Evolutionary conservation across 129 eudicot genomes (phyloP).

Genomic region (Artemisia argyi): DNA sequence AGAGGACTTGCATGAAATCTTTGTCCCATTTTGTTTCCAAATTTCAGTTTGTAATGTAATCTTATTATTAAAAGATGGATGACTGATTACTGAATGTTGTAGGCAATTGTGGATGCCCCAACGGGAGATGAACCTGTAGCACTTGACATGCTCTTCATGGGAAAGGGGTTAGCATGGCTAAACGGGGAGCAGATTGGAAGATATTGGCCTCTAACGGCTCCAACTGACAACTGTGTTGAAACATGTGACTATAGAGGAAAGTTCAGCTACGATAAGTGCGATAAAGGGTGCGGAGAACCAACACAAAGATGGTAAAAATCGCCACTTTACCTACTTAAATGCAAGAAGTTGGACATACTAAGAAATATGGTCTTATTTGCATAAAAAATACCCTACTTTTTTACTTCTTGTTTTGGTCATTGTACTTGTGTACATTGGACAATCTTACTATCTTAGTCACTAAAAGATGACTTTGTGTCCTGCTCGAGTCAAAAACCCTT

Average conservation of each 20-base stretch:
- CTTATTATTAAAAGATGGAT: neutral
- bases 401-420: no score
- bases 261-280: constrained; percentile 75
- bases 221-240: constrained; percentile 66
- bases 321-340: neutral
- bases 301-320: constrained; percentile 83
- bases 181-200: constrained; percentile 92
- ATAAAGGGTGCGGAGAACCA: constrained; percentile 82
- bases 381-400: no score
- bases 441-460: no score
- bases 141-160: constrained; percentile 95
- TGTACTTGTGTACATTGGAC: no score
- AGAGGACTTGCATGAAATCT: no score
- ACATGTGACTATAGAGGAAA: constrained; percentile 86
- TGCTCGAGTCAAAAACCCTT: no score
- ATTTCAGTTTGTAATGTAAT: neutral
- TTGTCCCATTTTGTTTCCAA: neutral
- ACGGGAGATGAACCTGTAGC: constrained; percentile 82
- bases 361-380: no score
- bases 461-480: no score
- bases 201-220: constrained; percentile 83
- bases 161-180: constrained; percentile 94
- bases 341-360: neutral
- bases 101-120: constrained; percentile 82
- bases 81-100: constrained; percentile 20